Conservation (phyloP, 139 green algal genomes). For the Penium margaritaceum region DNA sequence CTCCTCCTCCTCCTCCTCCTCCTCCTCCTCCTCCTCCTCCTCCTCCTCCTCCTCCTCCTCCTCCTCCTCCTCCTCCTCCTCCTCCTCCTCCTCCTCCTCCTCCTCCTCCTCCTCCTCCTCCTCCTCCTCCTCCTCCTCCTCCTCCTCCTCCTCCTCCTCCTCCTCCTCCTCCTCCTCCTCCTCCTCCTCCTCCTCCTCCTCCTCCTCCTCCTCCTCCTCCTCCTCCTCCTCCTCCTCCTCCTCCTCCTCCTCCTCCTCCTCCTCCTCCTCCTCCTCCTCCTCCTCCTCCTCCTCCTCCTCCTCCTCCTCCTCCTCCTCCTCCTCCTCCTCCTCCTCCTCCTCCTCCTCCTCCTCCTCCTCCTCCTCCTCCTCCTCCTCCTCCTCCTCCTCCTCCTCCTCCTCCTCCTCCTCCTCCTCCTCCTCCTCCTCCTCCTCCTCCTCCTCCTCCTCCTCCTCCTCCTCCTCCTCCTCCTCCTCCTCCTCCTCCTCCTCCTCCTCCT, state of each 20-base stretch:
- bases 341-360: slow-evolving; percentile 8
- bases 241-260: neutral
- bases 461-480: neutral
- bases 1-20: neutral
- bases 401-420: neutral
- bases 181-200: neutral
- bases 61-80: neutral
- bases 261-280: neutral
- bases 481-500: neutral
- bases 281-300: slow-evolving; percentile 22
- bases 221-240: neutral
- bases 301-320: slow-evolving; percentile 17
- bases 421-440: neutral
- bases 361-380: neutral
- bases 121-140: neutral
- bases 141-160: neutral
- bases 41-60: neutral
- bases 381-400: neutral
- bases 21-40: neutral
- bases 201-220: too few relatives aligned
- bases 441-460: neutral
- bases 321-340: slow-evolving; percentile 19
- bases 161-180: neutral
- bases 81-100: neutral
- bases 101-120: neutral